These are phyloP conservation scores for Omphalotus guepiniiformis DNA, from an alignment of 768 basidiomycete genomes.

Conservation along the genomic window DNA sequence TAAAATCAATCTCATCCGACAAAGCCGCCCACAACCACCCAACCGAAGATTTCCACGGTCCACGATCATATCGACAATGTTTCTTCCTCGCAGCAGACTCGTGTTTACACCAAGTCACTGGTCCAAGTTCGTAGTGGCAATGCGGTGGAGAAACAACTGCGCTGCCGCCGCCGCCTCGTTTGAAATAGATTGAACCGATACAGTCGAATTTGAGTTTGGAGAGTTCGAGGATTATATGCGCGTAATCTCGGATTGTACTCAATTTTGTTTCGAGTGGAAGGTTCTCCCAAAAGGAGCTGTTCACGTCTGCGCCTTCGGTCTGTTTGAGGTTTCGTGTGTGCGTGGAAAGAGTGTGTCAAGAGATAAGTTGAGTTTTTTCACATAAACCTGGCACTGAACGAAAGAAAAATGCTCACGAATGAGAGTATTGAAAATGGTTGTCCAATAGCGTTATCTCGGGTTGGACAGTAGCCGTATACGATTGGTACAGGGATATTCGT, in stretches of 20 bases:
- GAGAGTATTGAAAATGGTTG: slow-evolving; percentile 19
- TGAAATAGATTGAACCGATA: slow-evolving; percentile 23
- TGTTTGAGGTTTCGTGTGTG: too few relatives aligned
- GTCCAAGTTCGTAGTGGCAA: slow-evolving; percentile 15
- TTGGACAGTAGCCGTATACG: slow-evolving; percentile 20
- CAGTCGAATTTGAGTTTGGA: slow-evolving; percentile 18
- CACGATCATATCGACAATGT: slow-evolving; percentile 14
- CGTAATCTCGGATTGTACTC: slow-evolving; percentile 18
- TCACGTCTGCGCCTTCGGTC: slow-evolving; percentile 17
- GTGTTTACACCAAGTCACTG: slow-evolving; percentile 17
- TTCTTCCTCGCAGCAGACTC: slow-evolving; percentile 14
- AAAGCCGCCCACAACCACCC: slow-evolving; percentile 18
- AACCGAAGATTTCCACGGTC: slow-evolving; percentile 17
- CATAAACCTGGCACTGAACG: too few relatives aligned
- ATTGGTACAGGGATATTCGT: slow-evolving; percentile 18
- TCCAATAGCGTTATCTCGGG: slow-evolving; percentile 18
- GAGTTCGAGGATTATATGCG: slow-evolving; percentile 16
- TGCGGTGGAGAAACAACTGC: slow-evolving; percentile 6
- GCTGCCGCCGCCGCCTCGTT: too few relatives aligned
- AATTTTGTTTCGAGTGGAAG: slow-evolving; percentile 17
- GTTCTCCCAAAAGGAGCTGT: slow-evolving; percentile 17
- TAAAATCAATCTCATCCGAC: slow-evolving; percentile 17
- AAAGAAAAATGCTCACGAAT: slow-evolving; percentile 12
- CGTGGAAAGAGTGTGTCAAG: neutral
- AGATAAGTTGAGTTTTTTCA: neutral